Evolutionary conservation across 2,329 filamentous ascomycete species (phyloP).

Genomic region (Cryoendolithus antarcticus): DNA sequence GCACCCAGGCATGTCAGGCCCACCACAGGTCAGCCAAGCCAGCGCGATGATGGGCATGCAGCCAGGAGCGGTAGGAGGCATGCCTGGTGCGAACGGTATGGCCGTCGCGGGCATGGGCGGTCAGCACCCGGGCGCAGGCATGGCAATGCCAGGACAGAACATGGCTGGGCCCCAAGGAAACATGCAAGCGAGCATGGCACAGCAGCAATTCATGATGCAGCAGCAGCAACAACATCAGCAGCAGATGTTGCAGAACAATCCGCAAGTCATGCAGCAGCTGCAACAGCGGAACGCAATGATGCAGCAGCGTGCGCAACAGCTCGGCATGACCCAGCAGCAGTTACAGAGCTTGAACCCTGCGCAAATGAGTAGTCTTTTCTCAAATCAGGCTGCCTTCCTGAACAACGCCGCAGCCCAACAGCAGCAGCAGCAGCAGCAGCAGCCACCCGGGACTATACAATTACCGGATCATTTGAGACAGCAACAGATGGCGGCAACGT

Average conservation of each 20-base stretch:
- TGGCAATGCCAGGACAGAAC: conserved; percentile 21
- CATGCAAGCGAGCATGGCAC: conserved; percentile 20
- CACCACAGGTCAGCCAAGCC: conserved; percentile 59
- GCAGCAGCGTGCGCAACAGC: conserved; percentile 15
- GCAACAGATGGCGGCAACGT: conserved; percentile 11
- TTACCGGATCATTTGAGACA: conserved; percentile 12
- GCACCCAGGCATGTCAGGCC: conserved; percentile 57
- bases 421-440: conserved; percentile 23
- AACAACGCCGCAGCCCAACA: conserved; percentile 15
- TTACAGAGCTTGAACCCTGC: conserved; percentile 35
- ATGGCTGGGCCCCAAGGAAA: conserved; percentile 29
- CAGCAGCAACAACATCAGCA: conserved; percentile 25
- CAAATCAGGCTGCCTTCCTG: no score
- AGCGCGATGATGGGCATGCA: conserved; percentile 68
- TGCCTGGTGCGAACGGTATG: conserved; percentile 49
- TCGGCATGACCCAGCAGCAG: conserved; percentile 40
- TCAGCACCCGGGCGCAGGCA: conserved; percentile 21
- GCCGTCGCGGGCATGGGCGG: conserved; percentile 27
- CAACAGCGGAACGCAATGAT: conserved; percentile 21
- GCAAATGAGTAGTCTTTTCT: conserved; percentile 18
- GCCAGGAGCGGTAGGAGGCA: conserved; percentile 59
- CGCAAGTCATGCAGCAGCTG: conserved; percentile 28
- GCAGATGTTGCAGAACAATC: conserved; percentile 29
- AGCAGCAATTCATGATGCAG: conserved; percentile 23
- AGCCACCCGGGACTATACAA: conserved; percentile 9